A percentile compares a stretch with the other conserved stretches of the same genome.
These are phyloP conservation scores for Nakazawaea molendinolei DNA, from an alignment of 805 yeast species.

Conservation along the genomic window DNA sequence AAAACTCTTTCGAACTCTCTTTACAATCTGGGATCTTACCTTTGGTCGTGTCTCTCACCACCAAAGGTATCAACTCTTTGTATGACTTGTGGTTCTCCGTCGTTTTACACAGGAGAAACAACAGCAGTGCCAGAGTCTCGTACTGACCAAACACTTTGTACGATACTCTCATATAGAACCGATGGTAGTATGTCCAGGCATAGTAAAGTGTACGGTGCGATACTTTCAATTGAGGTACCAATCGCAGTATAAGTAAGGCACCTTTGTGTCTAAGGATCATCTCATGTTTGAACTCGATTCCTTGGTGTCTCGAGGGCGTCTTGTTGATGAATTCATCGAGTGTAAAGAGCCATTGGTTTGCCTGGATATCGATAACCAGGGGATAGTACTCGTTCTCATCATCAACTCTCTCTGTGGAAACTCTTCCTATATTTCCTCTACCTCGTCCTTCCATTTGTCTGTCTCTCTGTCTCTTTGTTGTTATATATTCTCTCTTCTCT, in stretches of 20 bases:
- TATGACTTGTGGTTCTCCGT: constrained; percentile 45
- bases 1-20: constrained; percentile 40
- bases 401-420: too few relatives aligned
- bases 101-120: constrained; percentile 47
- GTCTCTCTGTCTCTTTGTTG: too few relatives aligned
- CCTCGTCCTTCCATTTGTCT: too few relatives aligned
- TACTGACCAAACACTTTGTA: constrained; percentile 37
- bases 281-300: constrained; percentile 31
- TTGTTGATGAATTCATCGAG: constrained; percentile 17
- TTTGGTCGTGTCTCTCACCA: constrained; percentile 41
- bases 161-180: constrained; percentile 44
- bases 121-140: constrained; percentile 42
- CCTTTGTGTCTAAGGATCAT: constrained; percentile 39
- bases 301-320: constrained; percentile 30
- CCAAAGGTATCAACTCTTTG: constrained; percentile 40
- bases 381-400: constrained; percentile 20
- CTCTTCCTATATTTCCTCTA: too few relatives aligned
- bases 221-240: constrained; percentile 35
- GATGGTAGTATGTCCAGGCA: constrained; percentile 41
- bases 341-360: constrained; percentile 22
- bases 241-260: constrained; percentile 35
- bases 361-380: constrained; percentile 21
- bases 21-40: constrained; percentile 30
- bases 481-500: too few relatives aligned
- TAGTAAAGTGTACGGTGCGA: constrained; percentile 42